A percentile compares a stretch with the other conserved stretches of the same genome.
Conservation (phyloP, 2,329 filamentous ascomycete genomes). For the Trichophyton simii region DNA sequence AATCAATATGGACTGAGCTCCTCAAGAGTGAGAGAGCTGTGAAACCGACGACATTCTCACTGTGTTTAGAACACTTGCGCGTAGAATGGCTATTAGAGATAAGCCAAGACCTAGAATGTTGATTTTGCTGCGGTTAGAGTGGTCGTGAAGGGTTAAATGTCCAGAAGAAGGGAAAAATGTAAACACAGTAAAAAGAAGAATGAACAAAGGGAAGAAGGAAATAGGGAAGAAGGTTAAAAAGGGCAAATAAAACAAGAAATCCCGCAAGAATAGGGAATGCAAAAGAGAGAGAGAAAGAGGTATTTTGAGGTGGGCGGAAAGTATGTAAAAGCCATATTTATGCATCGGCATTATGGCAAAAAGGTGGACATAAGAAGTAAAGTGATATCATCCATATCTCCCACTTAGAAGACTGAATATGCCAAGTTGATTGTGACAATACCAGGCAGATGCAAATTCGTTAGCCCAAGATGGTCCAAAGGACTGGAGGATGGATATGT, state of each 20-base stretch:
- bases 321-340: slow-evolving; percentile 1
- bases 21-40: neutral
- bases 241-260: slow-evolving; percentile 9
- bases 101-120: neutral
- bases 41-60: neutral
- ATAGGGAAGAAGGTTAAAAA: neutral
- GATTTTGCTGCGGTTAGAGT: neutral
- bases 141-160: neutral
- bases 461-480: neutral
- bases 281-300: neutral
- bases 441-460: neutral
- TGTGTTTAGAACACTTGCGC: neutral
- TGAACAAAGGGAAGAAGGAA: slow-evolving; percentile 11
- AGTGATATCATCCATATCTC: neutral
- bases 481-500: neutral
- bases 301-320: neutral
- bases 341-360: neutral
- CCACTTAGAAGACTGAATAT: neutral
- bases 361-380: slow-evolving; percentile 3
- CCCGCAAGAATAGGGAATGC: slow-evolving; percentile 3
- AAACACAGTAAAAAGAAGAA: slow-evolving; percentile 6
- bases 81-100: neutral
- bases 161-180: neutral
- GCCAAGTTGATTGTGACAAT: neutral
- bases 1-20: neutral